Base-by-base conservation (phyloP, 2,329 filamentous ascomycete species). In the Trichoderma pleuroti region DNA sequence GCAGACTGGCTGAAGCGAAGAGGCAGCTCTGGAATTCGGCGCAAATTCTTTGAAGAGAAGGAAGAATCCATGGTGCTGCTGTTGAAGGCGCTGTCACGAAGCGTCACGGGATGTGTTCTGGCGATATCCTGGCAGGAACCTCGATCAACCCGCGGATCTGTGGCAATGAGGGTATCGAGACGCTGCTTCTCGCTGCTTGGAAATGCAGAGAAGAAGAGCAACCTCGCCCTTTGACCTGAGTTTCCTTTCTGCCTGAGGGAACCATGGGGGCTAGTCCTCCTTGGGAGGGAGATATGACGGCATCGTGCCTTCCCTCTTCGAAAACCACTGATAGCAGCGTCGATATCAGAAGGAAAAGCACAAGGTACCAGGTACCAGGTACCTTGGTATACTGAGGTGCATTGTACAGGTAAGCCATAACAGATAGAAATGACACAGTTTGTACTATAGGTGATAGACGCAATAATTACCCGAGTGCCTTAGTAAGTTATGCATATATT, bases 241-340 rank as follows among this genome's bases (percentile, higher is more conserved):
- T 26, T 24, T 68, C 56, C 39, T 49, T 68, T 42, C 21, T 36
- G 30, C 21, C 14, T 14, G 39, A 66, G 24, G 30, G 9, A 63
- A 42, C 5, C 28, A 16, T 3, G 11, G 39, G 42, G 66, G 56
- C 39, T 68, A 68, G 54, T 28, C 66, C 56, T 36, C 30, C 66
- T 59, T 49, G 30, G 65, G 56, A 34, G 28, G 21, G 21, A 52
- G 6, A 34, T 57, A 18, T 49, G 39, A 4, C 21, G 21, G 46
- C 54, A 68, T 68, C 66, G 66, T 60, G 54, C 66, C 66, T 68
- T 68, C 66, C 66, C 36, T 61, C 39, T 61, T 36, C 59, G 18
- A 16, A n/a, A 5, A 46, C 6, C 28, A 21, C 36, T 36, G 65
- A 61, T 49, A 36, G 39, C 65, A 42, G 18, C 60, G 60, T n/a